These are phyloP conservation scores for Lachancea sp. DNA, from an alignment of 805 yeast genomes.

Conservation along the genomic window DNA sequence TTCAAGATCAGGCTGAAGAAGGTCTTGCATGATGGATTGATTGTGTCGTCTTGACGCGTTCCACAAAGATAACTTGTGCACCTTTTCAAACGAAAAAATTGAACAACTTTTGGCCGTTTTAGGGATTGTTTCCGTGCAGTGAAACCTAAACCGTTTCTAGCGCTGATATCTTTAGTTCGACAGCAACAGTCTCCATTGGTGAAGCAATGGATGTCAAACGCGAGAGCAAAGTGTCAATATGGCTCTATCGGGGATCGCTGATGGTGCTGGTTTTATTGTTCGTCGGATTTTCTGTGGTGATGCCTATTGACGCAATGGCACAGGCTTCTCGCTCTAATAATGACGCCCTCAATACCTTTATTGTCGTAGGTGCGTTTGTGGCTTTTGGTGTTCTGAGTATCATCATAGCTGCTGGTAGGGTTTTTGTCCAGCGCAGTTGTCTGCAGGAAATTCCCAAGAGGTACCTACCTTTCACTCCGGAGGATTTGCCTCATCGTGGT, in stretches of 20 bases:
- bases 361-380: slow-evolving; percentile 67
- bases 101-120: too few relatives aligned
- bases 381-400: slow-evolving; percentile 47
- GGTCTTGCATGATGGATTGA: too few relatives aligned
- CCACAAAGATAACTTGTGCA: too few relatives aligned
- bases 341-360: slow-evolving; percentile 73
- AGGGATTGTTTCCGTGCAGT: too few relatives aligned
- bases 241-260: slow-evolving; percentile 13
- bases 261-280: slow-evolving; percentile 35
- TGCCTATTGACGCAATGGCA: slow-evolving; percentile 74
- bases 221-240: slow-evolving; percentile 1
- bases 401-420: slow-evolving; percentile 50
- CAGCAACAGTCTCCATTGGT: background rate
- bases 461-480: slow-evolving; percentile 61
- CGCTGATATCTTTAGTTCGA: too few relatives aligned
- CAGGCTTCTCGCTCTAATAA: slow-evolving; percentile 48
- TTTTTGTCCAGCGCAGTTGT: slow-evolving; percentile 49
- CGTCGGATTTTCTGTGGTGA: slow-evolving; percentile 57
- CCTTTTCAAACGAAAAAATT: too few relatives aligned
- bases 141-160: background rate
- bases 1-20: too few relatives aligned
- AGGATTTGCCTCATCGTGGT: slow-evolving; percentile 46
- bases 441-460: slow-evolving; percentile 72
- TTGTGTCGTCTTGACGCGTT: too few relatives aligned
- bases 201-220: background rate